Percentiles rank a stretch among this genome's conserved stretches.
phyloP scores from a whole-genome alignment of 2,329 filamentous ascomycete genomes.

The Colletotrichum magnum region DNA sequence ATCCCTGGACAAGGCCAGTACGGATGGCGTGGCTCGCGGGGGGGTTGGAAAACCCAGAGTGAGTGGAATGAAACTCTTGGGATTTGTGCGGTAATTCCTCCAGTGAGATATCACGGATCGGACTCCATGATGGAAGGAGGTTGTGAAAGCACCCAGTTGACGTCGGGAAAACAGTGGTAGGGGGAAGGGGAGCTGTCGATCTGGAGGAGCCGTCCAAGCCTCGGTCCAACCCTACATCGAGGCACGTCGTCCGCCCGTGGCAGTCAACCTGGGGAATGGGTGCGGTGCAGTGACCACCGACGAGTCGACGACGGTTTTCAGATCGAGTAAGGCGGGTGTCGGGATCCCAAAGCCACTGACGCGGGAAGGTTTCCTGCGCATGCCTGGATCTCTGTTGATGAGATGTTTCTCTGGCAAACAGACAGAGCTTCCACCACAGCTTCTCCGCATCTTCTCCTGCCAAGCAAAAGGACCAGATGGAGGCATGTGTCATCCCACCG shows the following conservation, averaged over 20 bases:
- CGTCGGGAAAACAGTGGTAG: conserved; percentile 7
- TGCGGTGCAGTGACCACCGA: not conserved
- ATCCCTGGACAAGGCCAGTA: conserved; percentile 10
- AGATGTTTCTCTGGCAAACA: conserved; percentile 2
- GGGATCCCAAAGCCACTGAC: conserved; percentile 1
- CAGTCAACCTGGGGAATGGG: not conserved
- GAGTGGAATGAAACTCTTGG: conserved; percentile 22
- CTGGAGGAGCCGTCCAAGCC: conserved; percentile 29
- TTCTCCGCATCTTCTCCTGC: not conserved
- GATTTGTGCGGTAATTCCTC: conserved; percentile 31
- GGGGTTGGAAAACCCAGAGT: not conserved
- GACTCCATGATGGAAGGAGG: conserved; percentile 25
- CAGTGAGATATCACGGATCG: conserved; percentile 28
- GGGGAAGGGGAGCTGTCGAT: conserved; percentile 23
- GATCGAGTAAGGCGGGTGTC: not conserved
- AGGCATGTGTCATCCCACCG: conserved; percentile 32
- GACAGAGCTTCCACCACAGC: conserved; percentile 6
- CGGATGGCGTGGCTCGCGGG: conserved; percentile 20
- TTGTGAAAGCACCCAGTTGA: conserved; percentile 28
- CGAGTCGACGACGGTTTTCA: too few species aligned
- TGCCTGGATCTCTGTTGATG: not conserved
- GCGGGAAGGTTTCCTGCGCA: conserved; percentile 11
- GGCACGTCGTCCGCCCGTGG: conserved; percentile 10
- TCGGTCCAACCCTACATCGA: conserved; percentile 29
- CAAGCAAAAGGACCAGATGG: conserved; percentile 5